Evolutionary conservation across 768 basidiomycete species (phyloP).

Genomic region (Hebeloma cylindrosporum): DNA sequence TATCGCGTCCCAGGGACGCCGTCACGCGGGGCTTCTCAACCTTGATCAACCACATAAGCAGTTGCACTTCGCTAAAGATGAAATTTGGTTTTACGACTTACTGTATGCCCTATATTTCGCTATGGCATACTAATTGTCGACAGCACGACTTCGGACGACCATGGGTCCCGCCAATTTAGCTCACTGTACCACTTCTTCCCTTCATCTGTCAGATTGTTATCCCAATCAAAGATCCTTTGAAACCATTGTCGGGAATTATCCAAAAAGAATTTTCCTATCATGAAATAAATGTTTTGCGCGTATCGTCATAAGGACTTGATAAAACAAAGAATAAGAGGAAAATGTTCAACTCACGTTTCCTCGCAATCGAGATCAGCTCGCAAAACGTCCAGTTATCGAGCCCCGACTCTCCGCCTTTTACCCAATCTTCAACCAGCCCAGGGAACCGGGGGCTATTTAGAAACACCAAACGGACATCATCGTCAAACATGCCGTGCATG

Average conservation of each 20-base stretch:
- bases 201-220: background rate
- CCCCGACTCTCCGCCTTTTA: background rate
- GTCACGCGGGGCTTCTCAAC: too few species aligned
- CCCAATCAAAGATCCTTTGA: background rate
- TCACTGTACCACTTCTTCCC: constrained; percentile 1
- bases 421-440: background rate
- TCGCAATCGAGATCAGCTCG: background rate
- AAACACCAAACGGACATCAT: background rate
- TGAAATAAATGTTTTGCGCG: background rate
- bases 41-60: too few species aligned
- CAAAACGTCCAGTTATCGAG: background rate
- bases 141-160: too few species aligned
- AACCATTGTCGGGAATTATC: background rate
- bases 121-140: too few species aligned
- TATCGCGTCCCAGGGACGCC: too few species aligned
- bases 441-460: too few species aligned
- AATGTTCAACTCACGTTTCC: background rate
- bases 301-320: too few species aligned
- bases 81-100: too few species aligned
- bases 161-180: too few species aligned
- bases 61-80: too few species aligned
- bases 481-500: background rate
- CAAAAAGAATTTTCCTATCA: background rate
- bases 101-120: too few species aligned
- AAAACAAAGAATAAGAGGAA: background rate